phyloP scores from a whole-genome alignment of 208 protist genomes.

The Leishmania amazonensis region DNA sequence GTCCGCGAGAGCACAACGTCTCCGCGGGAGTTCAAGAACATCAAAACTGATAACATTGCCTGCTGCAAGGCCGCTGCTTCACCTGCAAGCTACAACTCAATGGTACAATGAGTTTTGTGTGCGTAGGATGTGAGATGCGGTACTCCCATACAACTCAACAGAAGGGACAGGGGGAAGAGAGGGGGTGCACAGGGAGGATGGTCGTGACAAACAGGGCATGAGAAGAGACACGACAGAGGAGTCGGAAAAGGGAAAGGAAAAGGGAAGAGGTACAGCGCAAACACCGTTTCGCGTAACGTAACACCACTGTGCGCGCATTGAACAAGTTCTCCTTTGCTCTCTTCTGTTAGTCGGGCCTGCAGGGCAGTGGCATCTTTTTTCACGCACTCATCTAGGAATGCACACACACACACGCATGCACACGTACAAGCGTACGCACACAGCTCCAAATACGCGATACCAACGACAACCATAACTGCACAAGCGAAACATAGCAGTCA shows the following conservation, averaged over 20 bases:
- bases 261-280: not conserved
- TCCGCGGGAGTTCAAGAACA: constrained; percentile 91
- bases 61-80: not conserved
- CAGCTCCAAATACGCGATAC: not conserved
- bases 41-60: constrained; percentile 79
- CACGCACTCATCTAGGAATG: constrained; percentile 4
- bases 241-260: not conserved
- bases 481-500: not conserved
- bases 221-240: not conserved
- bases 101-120: not conserved
- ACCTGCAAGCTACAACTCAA: not conserved
- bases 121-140: not conserved
- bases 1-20: constrained; percentile 86
- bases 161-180: not conserved
- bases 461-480: not conserved
- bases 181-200: not conserved
- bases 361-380: not conserved
- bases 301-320: not conserved
- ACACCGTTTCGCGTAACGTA: not conserved
- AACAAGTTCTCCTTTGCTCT: not conserved
- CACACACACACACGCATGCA: not conserved
- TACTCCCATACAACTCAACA: not conserved
- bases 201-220: not conserved
- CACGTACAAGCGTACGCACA: not conserved
- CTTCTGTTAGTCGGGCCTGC: not conserved